Evolutionary conservation across 2,329 filamentous ascomycete species (phyloP).

Genomic region (Thermothelomyces thermophilus): DNA sequence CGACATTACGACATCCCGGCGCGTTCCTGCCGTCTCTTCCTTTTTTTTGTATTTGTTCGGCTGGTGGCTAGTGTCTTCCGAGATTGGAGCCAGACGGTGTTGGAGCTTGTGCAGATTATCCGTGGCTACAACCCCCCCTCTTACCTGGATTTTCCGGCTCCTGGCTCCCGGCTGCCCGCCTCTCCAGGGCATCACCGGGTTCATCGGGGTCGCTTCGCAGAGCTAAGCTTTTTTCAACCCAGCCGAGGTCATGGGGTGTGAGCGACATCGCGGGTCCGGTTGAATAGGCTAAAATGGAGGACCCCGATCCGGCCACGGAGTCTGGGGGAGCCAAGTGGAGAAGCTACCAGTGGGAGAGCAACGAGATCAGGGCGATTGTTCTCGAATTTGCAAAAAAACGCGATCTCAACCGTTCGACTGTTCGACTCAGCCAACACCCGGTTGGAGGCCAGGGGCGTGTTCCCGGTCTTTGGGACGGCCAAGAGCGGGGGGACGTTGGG

Average conservation of each 20-base stretch:
- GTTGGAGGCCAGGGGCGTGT: not conserved
- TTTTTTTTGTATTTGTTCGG: conserved; percentile 5
- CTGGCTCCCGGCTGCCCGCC: not conserved
- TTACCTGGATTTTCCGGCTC: not conserved
- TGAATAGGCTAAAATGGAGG: conserved; percentile 20
- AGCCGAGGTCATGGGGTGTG: not conserved
- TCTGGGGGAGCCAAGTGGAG: not conserved
- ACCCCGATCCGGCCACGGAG: conserved; percentile 2
- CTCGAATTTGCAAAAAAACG: not conserved
- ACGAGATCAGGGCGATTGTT: not conserved
- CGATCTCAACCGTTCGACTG: not conserved
- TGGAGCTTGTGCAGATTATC: conserved; percentile 9
- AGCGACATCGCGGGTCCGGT: conserved; percentile 13
- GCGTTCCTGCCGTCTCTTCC: not conserved
- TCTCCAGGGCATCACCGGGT: not conserved
- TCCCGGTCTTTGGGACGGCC: conserved; percentile 2
- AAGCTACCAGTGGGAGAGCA: not conserved
- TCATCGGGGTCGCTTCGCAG: not conserved
- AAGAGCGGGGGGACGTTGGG: not conserved
- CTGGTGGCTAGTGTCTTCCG: not conserved
- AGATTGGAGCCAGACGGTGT: conserved; percentile 1
- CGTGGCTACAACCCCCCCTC: conserved; percentile 1
- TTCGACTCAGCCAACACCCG: conserved; percentile 1
- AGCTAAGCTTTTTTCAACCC: conserved; percentile 4
- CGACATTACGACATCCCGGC: not conserved